Percentiles rank a stretch among this genome's conserved stretches.
Conservation (phyloP, 1,284 basidiomycete species). For the Ustilago tritici region DNA sequence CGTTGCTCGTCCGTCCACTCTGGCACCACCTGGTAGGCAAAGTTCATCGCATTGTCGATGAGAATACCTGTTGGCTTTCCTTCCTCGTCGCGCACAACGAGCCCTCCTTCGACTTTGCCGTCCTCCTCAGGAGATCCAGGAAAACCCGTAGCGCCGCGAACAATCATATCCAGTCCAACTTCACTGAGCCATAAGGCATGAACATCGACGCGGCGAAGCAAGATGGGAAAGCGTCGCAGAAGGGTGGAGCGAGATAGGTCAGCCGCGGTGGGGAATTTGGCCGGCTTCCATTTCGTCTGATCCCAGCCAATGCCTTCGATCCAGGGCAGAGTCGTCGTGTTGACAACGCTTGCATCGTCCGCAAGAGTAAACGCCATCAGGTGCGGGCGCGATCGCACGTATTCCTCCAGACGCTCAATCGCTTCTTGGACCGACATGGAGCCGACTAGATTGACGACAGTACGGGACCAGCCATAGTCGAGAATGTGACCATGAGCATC, state of each 20-base stretch:
- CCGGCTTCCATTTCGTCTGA: conserved; percentile 75
- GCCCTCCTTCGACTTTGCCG: conserved; percentile 78
- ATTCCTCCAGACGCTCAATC: conserved; percentile 46
- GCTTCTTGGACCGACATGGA: conserved; percentile 46
- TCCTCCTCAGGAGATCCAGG: conserved; percentile 29
- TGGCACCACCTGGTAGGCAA: conserved; percentile 57
- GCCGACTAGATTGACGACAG: conserved; percentile 57
- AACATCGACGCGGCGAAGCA: conserved; percentile 74
- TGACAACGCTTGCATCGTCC: neutral
- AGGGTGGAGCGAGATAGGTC: conserved; percentile 74
- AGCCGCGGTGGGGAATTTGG: conserved; percentile 76
- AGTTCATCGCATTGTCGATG: conserved; percentile 66
- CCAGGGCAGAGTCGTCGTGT: conserved; percentile 72
- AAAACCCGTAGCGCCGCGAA: conserved; percentile 66
- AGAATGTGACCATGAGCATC: conserved; percentile 67
- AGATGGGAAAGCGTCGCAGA: conserved; percentile 35
- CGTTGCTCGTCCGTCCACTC: conserved; percentile 71
- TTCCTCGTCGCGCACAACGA: conserved; percentile 77
- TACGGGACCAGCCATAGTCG: conserved; percentile 57
- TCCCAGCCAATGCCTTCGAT: conserved; percentile 92
- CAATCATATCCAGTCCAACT: conserved; percentile 72
- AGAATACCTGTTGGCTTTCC: conserved; percentile 80
- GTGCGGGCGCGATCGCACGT: conserved; percentile 37
- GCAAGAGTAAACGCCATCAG: conserved; percentile 26
- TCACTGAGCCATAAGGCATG: conserved; percentile 87